Evolutionary conservation across 805 yeast genomes (phyloP), one percentile per base, ranked within the genome.

Genomic region (Cyberlindnera bimundalis): DNA sequence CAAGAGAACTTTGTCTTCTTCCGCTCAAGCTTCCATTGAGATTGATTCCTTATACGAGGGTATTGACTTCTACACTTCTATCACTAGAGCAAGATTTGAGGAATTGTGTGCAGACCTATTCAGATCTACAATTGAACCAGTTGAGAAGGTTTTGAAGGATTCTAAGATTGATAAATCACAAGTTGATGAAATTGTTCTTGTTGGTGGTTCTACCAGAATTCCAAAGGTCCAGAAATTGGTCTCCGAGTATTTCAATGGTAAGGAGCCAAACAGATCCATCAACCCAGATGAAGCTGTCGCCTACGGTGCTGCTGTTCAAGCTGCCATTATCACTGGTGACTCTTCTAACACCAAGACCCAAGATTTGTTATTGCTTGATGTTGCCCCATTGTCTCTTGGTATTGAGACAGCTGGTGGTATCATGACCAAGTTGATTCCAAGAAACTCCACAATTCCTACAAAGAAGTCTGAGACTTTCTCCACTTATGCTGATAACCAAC

Each of bases 371-470:
- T 81, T 91, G 66, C 84, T 93, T 68, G 99, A 91, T 81, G 99
- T 91, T 70, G 96, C 97, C 67, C 98, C 99, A 70, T 81, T 91
- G 67, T 90, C 98, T 47, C 71, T 91, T 61, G 99, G 99, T 84
- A 91, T 91, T 71, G 98, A 91, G 78, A 91, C 97, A 62, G 96
- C 97, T 67, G 98, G 99, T 81, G 98, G 98, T 84, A 93, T 90
- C 73, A 90, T 91, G 96, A 90, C 98, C 71, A 88, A 88, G 75
- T 85, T 91, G 74, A 91, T 91, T 62, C 96, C 96, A 75, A 85
- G 99, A 79, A 91, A 91, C 85, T 84, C 97, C 47, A 90, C 98
- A 51, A 89, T 91, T 59, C 99, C 99, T 74, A 86, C 96, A 67
- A 91, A 90, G 84, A 91, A 91, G 78, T 89, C 97, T 42, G 96